These are phyloP conservation scores for Tuctoria greenei DNA, from an alignment of 176 grass and related monocot species.

Conservation along the genomic window DNA sequence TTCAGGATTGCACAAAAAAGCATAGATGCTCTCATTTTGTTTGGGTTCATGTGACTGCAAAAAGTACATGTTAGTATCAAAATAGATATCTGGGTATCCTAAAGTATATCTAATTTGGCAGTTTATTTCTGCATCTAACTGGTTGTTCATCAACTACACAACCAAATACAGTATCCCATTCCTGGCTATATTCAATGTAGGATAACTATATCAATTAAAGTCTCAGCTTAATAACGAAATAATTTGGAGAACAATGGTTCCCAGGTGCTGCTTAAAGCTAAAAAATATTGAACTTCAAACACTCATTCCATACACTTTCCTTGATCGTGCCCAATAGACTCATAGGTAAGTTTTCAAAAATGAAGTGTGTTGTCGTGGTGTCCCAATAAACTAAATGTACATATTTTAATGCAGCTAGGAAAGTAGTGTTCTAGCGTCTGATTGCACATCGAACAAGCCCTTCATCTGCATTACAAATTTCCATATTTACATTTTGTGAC, in stretches of 20 bases:
- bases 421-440: background rate
- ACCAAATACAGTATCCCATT: background rate
- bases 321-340: background rate
- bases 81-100: conserved; percentile 18
- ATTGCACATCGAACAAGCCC: conserved; percentile 7
- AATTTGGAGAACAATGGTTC: background rate
- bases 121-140: background rate
- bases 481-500: background rate
- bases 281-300: background rate
- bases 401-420: conserved; percentile 16
- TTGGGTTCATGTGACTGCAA: conserved; percentile 48
- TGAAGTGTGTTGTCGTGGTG: conserved; percentile 13
- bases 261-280: background rate
- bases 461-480: no score
- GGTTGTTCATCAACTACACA: conserved; percentile 15
- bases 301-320: background rate
- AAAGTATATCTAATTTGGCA: background rate
- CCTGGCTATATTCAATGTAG: background rate
- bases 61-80: conserved; percentile 28
- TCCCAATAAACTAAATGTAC: conserved; percentile 26
- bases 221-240: conserved; percentile 9
- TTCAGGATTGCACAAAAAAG: conserved; percentile 41
- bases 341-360: conserved; percentile 28
- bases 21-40: conserved; percentile 47
- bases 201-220: background rate